Evolutionary conservation across 768 basidiomycete genomes (phyloP), one percentile per base, ranked within the genome.

Genomic region (Collybiopsis confluens): DNA sequence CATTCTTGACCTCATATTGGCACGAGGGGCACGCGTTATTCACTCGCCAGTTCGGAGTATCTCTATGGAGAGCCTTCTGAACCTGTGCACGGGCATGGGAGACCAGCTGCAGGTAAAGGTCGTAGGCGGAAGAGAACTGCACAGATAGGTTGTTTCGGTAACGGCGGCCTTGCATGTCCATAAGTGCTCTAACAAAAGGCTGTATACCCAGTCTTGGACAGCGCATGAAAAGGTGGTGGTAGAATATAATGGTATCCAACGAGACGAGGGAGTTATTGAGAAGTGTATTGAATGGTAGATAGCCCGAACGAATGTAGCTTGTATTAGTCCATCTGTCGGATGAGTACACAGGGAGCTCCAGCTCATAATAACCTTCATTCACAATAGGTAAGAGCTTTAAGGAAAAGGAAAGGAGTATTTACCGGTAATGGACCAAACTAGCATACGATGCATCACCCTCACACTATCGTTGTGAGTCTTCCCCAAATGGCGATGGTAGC

Each of bases 151-250:
- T 56, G 1, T 47, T 47, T 11, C 54, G 28, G 47, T 58, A 65
- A 0, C 64, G 61, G 0, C 58, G 45, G 10, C 58, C 36, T 13
- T 72, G 64, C 20, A 69, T 24, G 45, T 71, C 65, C 24, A 64
- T 68, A 0, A 72, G 54, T 1, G 52, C 51, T 43, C 67, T 67
- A 20, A 63, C 48, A 43, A 69, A 67, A 6, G 64, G 56, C 44
- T 71, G 57, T 10, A 65, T 58, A 1, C 64, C 48, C 2, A 71
- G 58, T 21, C 59, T 60, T 18, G 68, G 68, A 33, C 61, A 67
- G 8, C 58, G 49, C 42, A 44, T 24, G 23, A 44, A 44, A 10
- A 36, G 36, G 3, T 21, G 48, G 13, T 59, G 59, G 44, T 54
- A 70, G 2, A 65, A 38, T 33, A 68, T 61, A 2, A 70, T 54